Evolutionary conservation across 345 rosid genomes (phyloP), one percentile per base, ranked within the genome.

Genomic region (Hevea brasiliensis): DNA sequence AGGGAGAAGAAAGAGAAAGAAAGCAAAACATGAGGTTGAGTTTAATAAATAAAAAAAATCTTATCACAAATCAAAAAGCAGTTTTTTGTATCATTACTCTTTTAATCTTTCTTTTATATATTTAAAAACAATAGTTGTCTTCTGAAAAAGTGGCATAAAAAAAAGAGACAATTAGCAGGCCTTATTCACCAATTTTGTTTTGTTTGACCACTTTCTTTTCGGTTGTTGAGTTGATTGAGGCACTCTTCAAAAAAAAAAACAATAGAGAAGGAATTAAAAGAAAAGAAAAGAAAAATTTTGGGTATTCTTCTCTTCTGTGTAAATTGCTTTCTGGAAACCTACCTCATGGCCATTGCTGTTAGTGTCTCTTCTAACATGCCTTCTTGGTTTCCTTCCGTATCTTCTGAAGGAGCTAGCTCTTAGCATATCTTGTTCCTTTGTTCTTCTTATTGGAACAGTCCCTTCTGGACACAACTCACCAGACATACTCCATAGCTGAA

Each of bases 401-500:
- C 90, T 82, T 35, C 72, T 62, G 8, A 86, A 8, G 59, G 94
- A 89, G 72, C 85, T 89, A 11, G 97, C 97, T 79, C 99, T 83
- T 47, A 95, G 40, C 84, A 95, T 78, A 73, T 93, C 99, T 72
- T 87, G 65, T 81, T 93, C 97, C 3, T 80, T 88, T 72, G 97
- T 93, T 90, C 97, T 89, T 82, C 99, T 84, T 2, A 95, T 82
- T n/a, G 99, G 99, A 62, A 95, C 63, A 50, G 99, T 91, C 69
- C 97, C 99, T 72, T 87, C 89, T 1, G 97, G 99, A 56, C 99
- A 95, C 42, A 85, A 75, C 73, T 87, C 94, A 3, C 97, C 99
- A 0, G 93, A 81, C 61, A 77, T 24, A 44, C 89, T 88, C 99
- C 99, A 95, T 3, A 79, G 35, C 79, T 95, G 99, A 54, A 82